Base-by-base conservation (phyloP, 495 filamentous ascomycete genomes). In the Barbatosphaeria neglecta region DNA sequence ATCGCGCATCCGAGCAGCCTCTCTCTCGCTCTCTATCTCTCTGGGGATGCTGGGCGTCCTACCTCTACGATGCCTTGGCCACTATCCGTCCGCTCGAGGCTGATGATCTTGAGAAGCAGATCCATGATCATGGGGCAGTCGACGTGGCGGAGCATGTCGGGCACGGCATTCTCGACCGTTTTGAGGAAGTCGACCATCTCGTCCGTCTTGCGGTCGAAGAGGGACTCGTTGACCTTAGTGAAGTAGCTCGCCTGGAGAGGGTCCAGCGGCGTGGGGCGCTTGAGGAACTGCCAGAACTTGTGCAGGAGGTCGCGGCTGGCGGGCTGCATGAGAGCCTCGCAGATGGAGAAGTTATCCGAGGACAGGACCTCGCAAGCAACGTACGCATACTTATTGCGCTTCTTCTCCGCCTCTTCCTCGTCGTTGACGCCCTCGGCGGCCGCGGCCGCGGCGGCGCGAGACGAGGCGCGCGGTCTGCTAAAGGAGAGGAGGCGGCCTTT, bases 81-180 rank as follows among this genome's bases (percentile, higher is more conserved):
- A 37, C 82, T 85, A 61, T 96, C 90, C 38, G 77, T 83, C 61
- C 93, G 90, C 58, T 99, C 93, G 55, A 97, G 71, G 61, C 88
- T 96, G 51, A 99, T 95, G 31, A 99, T 95, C 63, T 96, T 96
- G 53, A 99, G 73, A 50, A 99, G 65, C 16, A 99, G 76, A 62
- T 99, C 92, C 92, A 99, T 99, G 18, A 99, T 82, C 85, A 95
- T 93, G 0, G 92, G 92, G 53, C 87, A 95, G 57, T 99, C 92
- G 35, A 99, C 87, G 63, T 99, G 92, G 55, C 87, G 83, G 43
- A 97, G 72, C 65, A 97, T 87, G 47, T 86, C 81, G 2, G 82
- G 72, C 20, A 99, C 74, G 25, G 93, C 83, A 31, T 81, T 80
- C 24, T 90, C 81, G 41, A 95, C 55, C 3, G 82, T 82, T 60